Evolutionary conservation across 2,329 filamentous ascomycete species (phyloP).

Genomic region (Bimuria novae-zelandiae): DNA sequence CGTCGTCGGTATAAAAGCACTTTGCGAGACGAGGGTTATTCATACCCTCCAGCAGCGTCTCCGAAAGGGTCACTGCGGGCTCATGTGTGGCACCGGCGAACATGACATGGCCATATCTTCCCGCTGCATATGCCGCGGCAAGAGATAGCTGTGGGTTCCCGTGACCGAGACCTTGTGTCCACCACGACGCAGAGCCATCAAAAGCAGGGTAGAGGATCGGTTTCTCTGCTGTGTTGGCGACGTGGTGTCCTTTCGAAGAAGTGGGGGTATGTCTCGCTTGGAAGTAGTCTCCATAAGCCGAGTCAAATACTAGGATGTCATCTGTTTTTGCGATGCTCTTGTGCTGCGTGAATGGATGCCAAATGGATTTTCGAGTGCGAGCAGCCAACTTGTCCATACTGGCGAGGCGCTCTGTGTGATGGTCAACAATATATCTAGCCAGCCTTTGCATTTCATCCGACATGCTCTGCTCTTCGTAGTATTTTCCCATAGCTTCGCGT

Average conservation of each 20-base stretch:
- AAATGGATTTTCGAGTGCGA: slow-evolving; percentile 64
- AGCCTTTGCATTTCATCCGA: slow-evolving; percentile 50
- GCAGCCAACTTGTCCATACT: slow-evolving; percentile 65
- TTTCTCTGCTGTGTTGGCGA: slow-evolving; percentile 15
- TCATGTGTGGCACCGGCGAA: slow-evolving; percentile 81
- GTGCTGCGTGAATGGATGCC: slow-evolving; percentile 90
- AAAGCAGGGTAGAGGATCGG: slow-evolving; percentile 68
- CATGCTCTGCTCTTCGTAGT: slow-evolving; percentile 59
- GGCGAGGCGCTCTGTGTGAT: slow-evolving; percentile 61
- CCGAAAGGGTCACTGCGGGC: slow-evolving; percentile 72
- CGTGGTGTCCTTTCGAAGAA: slow-evolving; percentile 10
- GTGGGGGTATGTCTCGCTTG: slow-evolving; percentile 57
- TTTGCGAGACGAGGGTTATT: slow-evolving; percentile 68
- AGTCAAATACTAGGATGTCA: slow-evolving; percentile 77
- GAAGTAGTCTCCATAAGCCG: slow-evolving; percentile 78
- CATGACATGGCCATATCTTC: slow-evolving; percentile 87
- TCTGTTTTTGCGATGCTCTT: slow-evolving; percentile 61
- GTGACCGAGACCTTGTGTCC: slow-evolving; percentile 87
- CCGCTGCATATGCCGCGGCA: slow-evolving; percentile 78
- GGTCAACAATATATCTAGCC: slow-evolving; percentile 57
- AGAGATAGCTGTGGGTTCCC: slow-evolving; percentile 73
- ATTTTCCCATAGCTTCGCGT: slow-evolving; percentile 61
- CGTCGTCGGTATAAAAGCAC: slow-evolving; percentile 83
- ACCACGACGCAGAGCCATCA: slow-evolving; percentile 87
- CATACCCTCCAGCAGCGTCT: slow-evolving; percentile 63